Conservation (phyloP, 768 basidiomycete genomes). For the Hemileccinum rubropunctum region DNA sequence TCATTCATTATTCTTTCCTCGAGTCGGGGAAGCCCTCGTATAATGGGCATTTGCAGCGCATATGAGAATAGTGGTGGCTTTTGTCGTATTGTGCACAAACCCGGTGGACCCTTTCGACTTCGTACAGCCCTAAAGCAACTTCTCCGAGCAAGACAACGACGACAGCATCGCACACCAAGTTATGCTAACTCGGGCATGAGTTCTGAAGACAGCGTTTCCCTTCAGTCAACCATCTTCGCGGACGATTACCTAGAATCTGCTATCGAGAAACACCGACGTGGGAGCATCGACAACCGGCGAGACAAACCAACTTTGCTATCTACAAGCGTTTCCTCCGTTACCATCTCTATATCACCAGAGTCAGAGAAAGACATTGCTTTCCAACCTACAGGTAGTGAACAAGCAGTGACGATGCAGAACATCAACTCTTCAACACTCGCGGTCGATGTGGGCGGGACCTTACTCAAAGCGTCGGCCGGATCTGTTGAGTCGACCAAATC, state of each 20-base stretch:
- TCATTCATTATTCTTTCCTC: constrained; percentile 79
- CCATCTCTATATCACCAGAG: constrained; percentile 21
- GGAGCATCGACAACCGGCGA: constrained; percentile 33
- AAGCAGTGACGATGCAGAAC: constrained; percentile 5
- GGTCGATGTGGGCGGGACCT: constrained; percentile 58
- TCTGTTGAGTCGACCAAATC: constrained; percentile 43
- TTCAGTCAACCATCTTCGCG: constrained; percentile 28
- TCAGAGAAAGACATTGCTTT: constrained; percentile 31
- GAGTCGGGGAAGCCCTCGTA: constrained; percentile 58
- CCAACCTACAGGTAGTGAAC: constrained; percentile 13
- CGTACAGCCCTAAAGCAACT: constrained; percentile 56
- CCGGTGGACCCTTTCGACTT: constrained; percentile 78
- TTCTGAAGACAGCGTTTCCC: constrained; percentile 27
- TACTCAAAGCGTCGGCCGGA: constrained; percentile 66
- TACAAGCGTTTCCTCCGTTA: constrained; percentile 6
- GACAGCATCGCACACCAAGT: constrained; percentile 22
- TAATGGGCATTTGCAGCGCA: constrained; percentile 62
- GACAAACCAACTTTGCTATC: constrained; percentile 13
- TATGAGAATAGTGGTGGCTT: constrained; percentile 83
- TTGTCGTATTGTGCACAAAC: constrained; percentile 88
- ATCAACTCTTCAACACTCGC: constrained; percentile 44
- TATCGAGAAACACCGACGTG: constrained; percentile 27
- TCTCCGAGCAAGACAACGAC: constrained; percentile 32
- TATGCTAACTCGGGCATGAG: constrained; percentile 15
- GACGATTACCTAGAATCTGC: constrained; percentile 20